These are phyloP conservation scores for Adansonia madagascariensis DNA, from an alignment of 441 rosid species.

Conservation along the genomic window DNA sequence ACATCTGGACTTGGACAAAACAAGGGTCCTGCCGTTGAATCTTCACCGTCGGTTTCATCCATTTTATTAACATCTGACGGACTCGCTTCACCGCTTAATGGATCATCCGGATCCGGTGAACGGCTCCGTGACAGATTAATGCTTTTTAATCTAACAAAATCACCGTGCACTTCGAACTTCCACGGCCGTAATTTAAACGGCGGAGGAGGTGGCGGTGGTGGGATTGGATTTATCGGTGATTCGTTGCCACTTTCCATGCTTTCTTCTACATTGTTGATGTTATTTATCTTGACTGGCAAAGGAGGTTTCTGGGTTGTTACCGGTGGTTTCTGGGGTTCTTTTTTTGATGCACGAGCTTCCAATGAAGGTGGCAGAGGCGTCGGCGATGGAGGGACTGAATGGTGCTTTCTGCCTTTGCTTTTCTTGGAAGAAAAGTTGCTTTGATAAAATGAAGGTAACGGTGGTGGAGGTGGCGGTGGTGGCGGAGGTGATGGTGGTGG, in stretches of 20 bases:
- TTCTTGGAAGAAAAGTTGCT: slow-evolving; percentile 34
- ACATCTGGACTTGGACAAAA: slow-evolving; percentile 91
- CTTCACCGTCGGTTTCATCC: slow-evolving; percentile 21
- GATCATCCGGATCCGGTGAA: slow-evolving; percentile 46
- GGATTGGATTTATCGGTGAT: slow-evolving; percentile 42
- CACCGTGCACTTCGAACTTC: slow-evolving; percentile 40
- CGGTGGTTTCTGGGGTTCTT: slow-evolving; percentile 29
- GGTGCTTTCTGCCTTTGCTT: slow-evolving; percentile 29
- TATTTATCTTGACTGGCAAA: slow-evolving; percentile 38
- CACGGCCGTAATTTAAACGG: slow-evolving; percentile 42
- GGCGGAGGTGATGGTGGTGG: slow-evolving; percentile 41
- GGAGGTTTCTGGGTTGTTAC: slow-evolving; percentile 36
- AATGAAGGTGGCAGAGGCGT: slow-evolving; percentile 39
- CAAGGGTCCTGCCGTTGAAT: slow-evolving; percentile 21
- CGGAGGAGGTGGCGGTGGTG: slow-evolving; percentile 53
- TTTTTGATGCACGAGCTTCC: slow-evolving; percentile 32
- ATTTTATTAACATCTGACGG: slow-evolving; percentile 16
- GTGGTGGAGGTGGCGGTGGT: slow-evolving; percentile 32
- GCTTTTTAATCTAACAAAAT: slow-evolving; percentile 44
- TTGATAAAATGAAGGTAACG: slow-evolving; percentile 30
- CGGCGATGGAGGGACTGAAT: slow-evolving; percentile 35
- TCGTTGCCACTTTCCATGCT: slow-evolving; percentile 38
- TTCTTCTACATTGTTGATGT: slow-evolving; percentile 26
- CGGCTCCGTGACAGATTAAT: slow-evolving; percentile 35
- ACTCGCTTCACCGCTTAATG: slow-evolving; percentile 27